Percentiles rank a stretch among this genome's conserved stretches.
Conservation (phyloP, 768 basidiomycete species). For the Pulveroboletus sp. region DNA sequence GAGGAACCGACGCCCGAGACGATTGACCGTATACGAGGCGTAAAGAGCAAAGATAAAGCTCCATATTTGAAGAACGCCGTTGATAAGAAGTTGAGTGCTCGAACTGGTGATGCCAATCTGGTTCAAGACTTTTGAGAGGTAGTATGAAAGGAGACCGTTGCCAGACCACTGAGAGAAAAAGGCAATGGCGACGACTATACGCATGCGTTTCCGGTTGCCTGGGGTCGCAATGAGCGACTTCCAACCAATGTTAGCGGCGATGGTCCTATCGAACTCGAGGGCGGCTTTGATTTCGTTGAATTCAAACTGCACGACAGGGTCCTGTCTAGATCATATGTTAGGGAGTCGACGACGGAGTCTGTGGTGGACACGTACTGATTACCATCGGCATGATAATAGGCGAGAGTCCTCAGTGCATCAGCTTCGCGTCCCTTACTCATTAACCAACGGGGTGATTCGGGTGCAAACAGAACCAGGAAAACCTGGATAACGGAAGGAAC, state of each 20-base stretch:
- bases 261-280: conserved; percentile 61
- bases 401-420: conserved; percentile 63
- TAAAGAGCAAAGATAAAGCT: conserved; percentile 17
- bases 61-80: conserved; percentile 55
- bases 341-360: not conserved
- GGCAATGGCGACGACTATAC: conserved; percentile 61
- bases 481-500: conserved; percentile 69
- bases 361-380: conserved; percentile 41
- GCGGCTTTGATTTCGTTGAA: conserved; percentile 81
- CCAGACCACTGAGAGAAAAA: conserved; percentile 77
- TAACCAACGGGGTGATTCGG: conserved; percentile 84
- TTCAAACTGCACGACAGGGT: conserved; percentile 69
- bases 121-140: conserved; percentile 64
- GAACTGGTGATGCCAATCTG: conserved; percentile 56
- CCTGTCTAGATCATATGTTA: conserved; percentile 35
- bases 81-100: conserved; percentile 56
- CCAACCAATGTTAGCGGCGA: conserved; percentile 61
- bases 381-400: conserved; percentile 80
- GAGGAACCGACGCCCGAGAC: conserved; percentile 59
- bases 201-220: conserved; percentile 67
- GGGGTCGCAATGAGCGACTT: conserved; percentile 59
- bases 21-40: conserved; percentile 43
- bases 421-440: conserved; percentile 68
- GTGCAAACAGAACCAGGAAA: conserved; percentile 58
- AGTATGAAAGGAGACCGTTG: conserved; percentile 69